Evolutionary conservation across 768 basidiomycete species (phyloP).

Genomic region (Boletus sensibilis): DNA sequence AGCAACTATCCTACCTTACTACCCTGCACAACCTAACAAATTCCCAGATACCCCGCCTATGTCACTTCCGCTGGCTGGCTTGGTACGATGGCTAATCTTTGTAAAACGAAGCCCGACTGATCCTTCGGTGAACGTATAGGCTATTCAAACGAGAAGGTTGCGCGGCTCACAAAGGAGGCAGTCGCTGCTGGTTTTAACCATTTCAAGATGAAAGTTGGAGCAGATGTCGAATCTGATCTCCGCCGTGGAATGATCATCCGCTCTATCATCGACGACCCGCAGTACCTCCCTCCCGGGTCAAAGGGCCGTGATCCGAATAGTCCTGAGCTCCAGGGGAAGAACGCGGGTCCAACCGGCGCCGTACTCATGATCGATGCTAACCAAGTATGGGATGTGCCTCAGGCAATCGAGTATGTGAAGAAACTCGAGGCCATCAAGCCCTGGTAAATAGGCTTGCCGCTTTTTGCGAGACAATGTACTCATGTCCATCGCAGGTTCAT

Average conservation of each 20-base stretch:
- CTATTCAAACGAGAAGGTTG: constrained; percentile 91
- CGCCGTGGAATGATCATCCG: constrained; percentile 88
- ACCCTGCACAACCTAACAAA: not conserved
- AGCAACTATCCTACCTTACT: constrained; percentile 9
- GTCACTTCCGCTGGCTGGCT: constrained; percentile 94
- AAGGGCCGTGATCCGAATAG: constrained; percentile 59
- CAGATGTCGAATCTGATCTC: constrained; percentile 75
- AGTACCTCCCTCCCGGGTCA: constrained; percentile 63
- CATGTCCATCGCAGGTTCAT: constrained; percentile 66
- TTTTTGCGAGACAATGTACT: not conserved
- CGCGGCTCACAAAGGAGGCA: constrained; percentile 81
- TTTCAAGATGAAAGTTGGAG: constrained; percentile 99
- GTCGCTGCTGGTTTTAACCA: constrained; percentile 90
- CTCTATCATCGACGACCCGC: constrained; percentile 92
- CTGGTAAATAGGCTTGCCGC: constrained; percentile 50
- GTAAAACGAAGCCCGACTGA: constrained; percentile 8
- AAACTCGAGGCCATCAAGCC: constrained; percentile 78
- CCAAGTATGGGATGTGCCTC: constrained; percentile 92
- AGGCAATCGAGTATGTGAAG: constrained; percentile 90
- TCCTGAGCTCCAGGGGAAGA: constrained; percentile 76
- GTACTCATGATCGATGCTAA: constrained; percentile 98
- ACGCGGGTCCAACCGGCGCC: constrained; percentile 89
- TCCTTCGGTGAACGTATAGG: constrained; percentile 38
- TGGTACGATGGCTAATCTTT: constrained; percentile 37
- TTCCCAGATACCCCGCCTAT: constrained; percentile 82